phyloP scores from a whole-genome alignment of 2,329 filamentous ascomycete genomes.

The Fusarium algeriense region DNA sequence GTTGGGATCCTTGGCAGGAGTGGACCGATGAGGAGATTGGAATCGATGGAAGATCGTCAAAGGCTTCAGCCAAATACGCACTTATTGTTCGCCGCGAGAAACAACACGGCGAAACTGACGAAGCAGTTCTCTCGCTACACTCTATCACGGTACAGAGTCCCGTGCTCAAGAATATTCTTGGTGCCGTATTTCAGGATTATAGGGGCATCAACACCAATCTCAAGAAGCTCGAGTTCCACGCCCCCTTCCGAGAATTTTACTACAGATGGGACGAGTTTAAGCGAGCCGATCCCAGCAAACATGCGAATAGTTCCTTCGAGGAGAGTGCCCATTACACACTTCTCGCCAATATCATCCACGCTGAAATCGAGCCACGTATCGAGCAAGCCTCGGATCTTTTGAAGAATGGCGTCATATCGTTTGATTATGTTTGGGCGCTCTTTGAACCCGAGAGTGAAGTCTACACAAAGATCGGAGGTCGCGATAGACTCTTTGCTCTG shows the following conservation, averaged over 20 bases:
- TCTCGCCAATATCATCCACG: slow-evolving; percentile 2
- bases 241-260: slow-evolving; percentile 19
- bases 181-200: not conserved
- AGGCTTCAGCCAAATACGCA: not conserved
- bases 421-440: slow-evolving; percentile 20
- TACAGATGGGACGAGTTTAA: slow-evolving; percentile 11
- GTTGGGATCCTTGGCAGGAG: slow-evolving; percentile 9
- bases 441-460: slow-evolving; percentile 7
- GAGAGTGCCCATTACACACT: slow-evolving; percentile 1
- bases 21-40: not conserved
- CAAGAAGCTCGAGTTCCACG: slow-evolving; percentile 5
- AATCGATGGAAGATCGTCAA: not conserved
- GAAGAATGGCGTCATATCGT: slow-evolving; percentile 2
- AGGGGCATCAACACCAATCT: slow-evolving; percentile 18
- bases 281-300: not conserved
- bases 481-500: slow-evolving; percentile 1
- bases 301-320: not conserved
- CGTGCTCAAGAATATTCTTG: slow-evolving; percentile 6
- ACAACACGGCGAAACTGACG: not conserved
- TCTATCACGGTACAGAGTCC: slow-evolving; percentile 14
- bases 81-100: slow-evolving; percentile 7
- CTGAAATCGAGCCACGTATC: slow-evolving; percentile 8
- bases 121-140: not conserved
- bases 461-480: slow-evolving; percentile 1
- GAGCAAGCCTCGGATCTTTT: slow-evolving; percentile 9